Evolutionary conservation across 805 yeast species (phyloP), one percentile per base, ranked within the genome.

Genomic region (Starmerella vaccinii): DNA sequence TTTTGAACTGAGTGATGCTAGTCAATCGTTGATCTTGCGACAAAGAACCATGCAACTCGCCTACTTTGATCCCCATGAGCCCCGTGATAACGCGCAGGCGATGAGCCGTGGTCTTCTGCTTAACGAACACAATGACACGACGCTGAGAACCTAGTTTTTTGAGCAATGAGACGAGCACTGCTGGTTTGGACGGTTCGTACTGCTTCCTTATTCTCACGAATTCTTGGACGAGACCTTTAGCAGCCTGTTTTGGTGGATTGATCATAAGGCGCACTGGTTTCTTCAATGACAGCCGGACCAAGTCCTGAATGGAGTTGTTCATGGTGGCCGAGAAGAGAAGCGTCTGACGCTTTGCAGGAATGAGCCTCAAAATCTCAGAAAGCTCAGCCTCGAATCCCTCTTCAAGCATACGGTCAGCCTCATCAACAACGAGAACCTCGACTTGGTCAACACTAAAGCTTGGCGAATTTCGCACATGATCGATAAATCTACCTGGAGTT

Each of bases 401-500:
- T 66, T 92, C 99, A 60, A 92, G 76, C 97, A 92, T 92, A 72
- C 98, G 81, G 75, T 92, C 98, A 53, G 98, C 98, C 72, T 92
- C 98, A 72, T 92, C 98, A 59, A 92, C 76, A 27, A 92, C 94
- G 61, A 92, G 72, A 49, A 92, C 84, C 70, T 92, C 98, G 46
- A 92, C 92, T 30, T 81, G 75, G 59, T 92, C 97, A 44, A 88
- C 94, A 45, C 80, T 79, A 66, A 92, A 92, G 47, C 92, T 82
- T 7, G 96, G 87, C 6, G 97, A 89, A 70, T 92, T 92, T 64
- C 97, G 76, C 50, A 92, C 79, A 69, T 92, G 99, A 68, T 92
- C 99, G 63, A 92, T 92, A 59, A 92, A 82, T 72, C 99, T 78
- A 77, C 99, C 99, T 1, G 99, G 99, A 0, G 99, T 92, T 21